These are phyloP conservation scores for Wickerhamomyces alni DNA, from an alignment of 805 yeast species.

Conservation along the genomic window DNA sequence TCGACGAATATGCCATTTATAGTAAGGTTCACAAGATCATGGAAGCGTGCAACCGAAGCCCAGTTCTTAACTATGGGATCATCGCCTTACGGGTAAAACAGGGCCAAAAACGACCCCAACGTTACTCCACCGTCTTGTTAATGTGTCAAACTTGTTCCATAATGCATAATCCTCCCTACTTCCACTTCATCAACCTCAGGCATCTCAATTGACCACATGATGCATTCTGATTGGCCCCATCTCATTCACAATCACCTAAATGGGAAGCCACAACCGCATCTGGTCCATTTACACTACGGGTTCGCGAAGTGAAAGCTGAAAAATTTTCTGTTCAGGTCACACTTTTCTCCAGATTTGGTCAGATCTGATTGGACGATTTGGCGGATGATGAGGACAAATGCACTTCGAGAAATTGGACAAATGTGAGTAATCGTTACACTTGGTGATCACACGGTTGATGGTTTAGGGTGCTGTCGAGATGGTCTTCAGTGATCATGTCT, in stretches of 20 bases:
- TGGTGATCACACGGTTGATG: no score
- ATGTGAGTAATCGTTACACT: background rate
- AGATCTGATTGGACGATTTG: background rate
- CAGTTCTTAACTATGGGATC: background rate
- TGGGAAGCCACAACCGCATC: no score
- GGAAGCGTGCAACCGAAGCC: conserved; percentile 1
- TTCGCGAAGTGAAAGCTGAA: background rate
- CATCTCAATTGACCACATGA: no score
- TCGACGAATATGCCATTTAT: background rate
- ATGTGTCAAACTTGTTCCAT: background rate
- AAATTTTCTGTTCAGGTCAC: background rate
- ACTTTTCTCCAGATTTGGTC: conserved; percentile 1
- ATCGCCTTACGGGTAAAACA: background rate
- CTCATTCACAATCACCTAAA: no score
- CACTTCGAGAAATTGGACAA: background rate
- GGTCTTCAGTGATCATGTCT: no score
- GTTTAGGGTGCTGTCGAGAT: no score
- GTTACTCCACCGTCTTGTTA: background rate
- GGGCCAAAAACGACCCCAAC: background rate
- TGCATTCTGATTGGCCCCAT: no score
- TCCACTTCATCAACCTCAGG: no score
- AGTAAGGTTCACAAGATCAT: background rate
- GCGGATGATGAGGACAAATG: background rate
- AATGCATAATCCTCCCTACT: background rate
- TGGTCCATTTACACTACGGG: background rate